Evolutionary conservation across 352 stramenopile species (phyloP), one percentile per base, ranked within the genome.

Genomic region (Globisporangium recalcitrans): DNA sequence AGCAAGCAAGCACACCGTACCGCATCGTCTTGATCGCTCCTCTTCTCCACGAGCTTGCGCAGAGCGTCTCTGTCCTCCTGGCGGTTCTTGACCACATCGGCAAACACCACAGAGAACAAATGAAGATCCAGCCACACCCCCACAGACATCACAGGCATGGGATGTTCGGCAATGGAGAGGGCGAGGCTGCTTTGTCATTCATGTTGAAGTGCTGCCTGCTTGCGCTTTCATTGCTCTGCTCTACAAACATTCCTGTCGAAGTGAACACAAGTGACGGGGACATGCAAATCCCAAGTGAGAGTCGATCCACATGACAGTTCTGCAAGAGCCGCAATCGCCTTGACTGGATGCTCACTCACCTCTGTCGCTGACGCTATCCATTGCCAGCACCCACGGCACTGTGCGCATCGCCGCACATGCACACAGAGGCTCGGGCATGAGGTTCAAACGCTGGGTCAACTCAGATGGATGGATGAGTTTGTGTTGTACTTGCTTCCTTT

Each of bases 11-110:
- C 48, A 27, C 9, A n/a, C 21, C 46, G 22, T 19, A 44, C 11
- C 5, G 26, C 48, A 38, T 31, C 27, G 14, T 56, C 49, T 22
- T 56, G 2, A 9, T 27, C 19, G 27, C 19, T 14, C 27, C 49
- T 42, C 29, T 56, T 56, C 49, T 42, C 42, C 49, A 56, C 51
- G 27, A 56, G 29, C 51, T 27, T 42, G 51, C 9, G 51, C 51
- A 57, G 51, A 22, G 51, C 51, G 1, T 34, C 9, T 24, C 11
- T 61, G 27, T 52, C 51, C 14, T 36, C n/a, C 9, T n/a, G 54
- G 24, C 46, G 60, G 19, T n/a, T 26, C 49, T 26, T 22, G 29
- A 36, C 22, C 19, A 16, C 22, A 52, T 26, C 4, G 4, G 19
- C 7, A 40, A 38, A 38, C 14, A 27, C 19, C 27, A 31, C 27